These are phyloP conservation scores for Mediolabrus comicus DNA, from an alignment of 108 stramenopile genomes.

Conservation along the genomic window DNA sequence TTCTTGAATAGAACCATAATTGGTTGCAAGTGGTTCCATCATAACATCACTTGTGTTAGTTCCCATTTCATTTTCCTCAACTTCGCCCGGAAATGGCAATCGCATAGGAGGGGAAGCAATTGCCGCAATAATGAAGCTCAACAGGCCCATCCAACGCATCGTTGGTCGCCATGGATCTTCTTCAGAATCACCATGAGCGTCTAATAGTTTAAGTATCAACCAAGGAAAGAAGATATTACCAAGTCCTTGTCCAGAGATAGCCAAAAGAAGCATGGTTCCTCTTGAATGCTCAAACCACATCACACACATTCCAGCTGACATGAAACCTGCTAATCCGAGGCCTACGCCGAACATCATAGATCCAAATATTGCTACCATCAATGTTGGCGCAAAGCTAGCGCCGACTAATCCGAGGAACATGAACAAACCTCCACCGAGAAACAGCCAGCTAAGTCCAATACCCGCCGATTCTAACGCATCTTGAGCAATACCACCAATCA, in stretches of 20 bases:
- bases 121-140: neutral
- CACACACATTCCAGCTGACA: neutral
- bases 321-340: neutral
- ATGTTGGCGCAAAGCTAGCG: neutral
- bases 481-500: neutral
- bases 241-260: neutral
- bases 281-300: neutral
- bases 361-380: neutral
- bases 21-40: neutral
- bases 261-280: constrained; percentile 3
- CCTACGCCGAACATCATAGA: neutral
- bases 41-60: neutral
- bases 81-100: constrained; percentile 2
- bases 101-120: constrained; percentile 5
- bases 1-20: neutral
- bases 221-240: constrained; percentile 16
- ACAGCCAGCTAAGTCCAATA: neutral
- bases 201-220: neutral
- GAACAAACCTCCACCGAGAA: neutral
- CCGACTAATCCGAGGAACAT: neutral
- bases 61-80: constrained; percentile 8
- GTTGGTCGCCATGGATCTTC: constrained; percentile 13
- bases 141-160: constrained; percentile 1
- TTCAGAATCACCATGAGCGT: neutral
- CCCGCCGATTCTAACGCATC: neutral